Evolutionary conservation across 192 early-diverging fungal species (phyloP).

Genomic region (Rhizophagus prolifer): DNA sequence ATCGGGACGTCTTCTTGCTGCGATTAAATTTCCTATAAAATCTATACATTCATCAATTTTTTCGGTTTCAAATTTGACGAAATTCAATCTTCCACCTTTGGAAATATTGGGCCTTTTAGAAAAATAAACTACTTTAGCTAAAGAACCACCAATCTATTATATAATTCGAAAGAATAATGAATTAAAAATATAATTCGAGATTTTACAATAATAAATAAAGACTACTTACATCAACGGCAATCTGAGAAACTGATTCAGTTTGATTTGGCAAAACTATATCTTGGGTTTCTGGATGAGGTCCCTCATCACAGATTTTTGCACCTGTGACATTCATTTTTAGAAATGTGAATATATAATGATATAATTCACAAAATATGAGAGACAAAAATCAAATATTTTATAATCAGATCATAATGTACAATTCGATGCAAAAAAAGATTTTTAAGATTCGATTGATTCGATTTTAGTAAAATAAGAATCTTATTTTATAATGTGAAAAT

Average conservation of each 20-base stretch:
- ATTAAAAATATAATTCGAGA: not conserved
- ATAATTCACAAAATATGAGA: too few relatives aligned
- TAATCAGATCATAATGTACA: too few relatives aligned
- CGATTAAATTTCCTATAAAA: conserved; percentile 72
- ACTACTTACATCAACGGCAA: conserved; percentile 80
- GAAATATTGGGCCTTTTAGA: conserved; percentile 42
- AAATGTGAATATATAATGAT: too few relatives aligned
- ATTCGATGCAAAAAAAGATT: too few relatives aligned
- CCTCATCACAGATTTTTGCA: conserved; percentile 55
- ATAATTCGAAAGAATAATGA: not conserved
- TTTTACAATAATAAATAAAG: too few relatives aligned
- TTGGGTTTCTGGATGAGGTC: conserved; percentile 53
- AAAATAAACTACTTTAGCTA: conserved; percentile 77
- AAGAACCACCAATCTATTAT: conserved; percentile 67
- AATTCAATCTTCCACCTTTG: conserved; percentile 86
- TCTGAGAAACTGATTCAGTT: conserved; percentile 75
- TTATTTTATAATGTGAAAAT: too few relatives aligned
- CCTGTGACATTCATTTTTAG: conserved; percentile 54
- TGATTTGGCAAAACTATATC: conserved; percentile 91
- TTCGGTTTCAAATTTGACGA: conserved; percentile 92
- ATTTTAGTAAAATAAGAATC: too few relatives aligned
- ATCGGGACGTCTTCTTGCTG: conserved; percentile 11
- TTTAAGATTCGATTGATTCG: too few relatives aligned
- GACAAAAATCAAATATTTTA: too few relatives aligned
- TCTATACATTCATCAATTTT: conserved; percentile 85